Conservation (phyloP, 306 rosid species). For the Boehmeria nivea region DNA sequence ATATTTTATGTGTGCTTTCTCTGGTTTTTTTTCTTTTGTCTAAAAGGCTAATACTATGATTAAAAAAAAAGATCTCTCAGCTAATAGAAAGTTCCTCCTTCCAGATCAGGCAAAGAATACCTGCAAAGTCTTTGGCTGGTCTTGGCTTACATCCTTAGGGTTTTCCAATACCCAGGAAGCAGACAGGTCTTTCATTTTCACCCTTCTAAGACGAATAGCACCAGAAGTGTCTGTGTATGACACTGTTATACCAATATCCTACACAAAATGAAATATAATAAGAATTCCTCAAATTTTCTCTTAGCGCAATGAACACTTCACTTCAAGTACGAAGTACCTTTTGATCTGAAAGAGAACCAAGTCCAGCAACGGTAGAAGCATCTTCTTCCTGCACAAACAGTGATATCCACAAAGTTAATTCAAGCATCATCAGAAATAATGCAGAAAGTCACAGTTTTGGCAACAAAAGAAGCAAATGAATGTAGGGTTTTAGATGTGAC, state of each 20-base stretch:
- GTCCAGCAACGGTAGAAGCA: slow-evolving; percentile 30
- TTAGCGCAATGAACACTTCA: slow-evolving; percentile 13
- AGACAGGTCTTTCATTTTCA: slow-evolving; percentile 72
- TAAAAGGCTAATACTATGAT: no score
- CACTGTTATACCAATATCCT: slow-evolving; percentile 84
- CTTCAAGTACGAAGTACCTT: slow-evolving; percentile 46
- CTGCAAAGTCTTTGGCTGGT: slow-evolving; percentile 47
- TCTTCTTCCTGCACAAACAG: slow-evolving; percentile 41
- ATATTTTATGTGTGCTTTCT: neutral
- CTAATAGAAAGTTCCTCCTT: neutral
- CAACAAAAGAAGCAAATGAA: neutral
- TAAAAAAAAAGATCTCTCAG: neutral
- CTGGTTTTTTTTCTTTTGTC: neutral
- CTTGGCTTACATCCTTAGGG: slow-evolving; percentile 42
- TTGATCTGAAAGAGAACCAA: slow-evolving; percentile 40
- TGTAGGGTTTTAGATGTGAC: neutral
- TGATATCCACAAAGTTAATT: slow-evolving; percentile 21
- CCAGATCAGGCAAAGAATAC: slow-evolving; percentile 29
- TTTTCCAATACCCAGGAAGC: slow-evolving; percentile 92
- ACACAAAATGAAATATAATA: slow-evolving; percentile 27
- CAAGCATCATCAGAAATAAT: neutral
- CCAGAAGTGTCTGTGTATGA: slow-evolving; percentile 69
- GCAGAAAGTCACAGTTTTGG: neutral
- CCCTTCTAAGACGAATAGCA: slow-evolving; percentile 55
- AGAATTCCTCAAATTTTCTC: slow-evolving; percentile 19